phyloP scores from a whole-genome alignment of 1,284 basidiomycete genomes.

The Irpex lacteus region DNA sequence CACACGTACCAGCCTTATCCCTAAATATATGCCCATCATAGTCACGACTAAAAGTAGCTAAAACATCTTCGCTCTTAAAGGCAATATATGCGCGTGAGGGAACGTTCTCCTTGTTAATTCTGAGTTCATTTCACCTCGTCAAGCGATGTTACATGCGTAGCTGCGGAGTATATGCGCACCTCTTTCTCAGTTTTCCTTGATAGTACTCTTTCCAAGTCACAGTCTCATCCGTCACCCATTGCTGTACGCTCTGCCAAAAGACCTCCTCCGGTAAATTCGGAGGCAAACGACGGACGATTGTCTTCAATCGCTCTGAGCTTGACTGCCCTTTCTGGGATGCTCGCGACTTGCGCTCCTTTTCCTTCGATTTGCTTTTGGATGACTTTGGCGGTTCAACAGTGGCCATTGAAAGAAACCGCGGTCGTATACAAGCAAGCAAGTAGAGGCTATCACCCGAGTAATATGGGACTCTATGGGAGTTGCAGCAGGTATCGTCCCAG shows the following conservation, averaged over 20 bases:
- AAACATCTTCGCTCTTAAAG: constrained; percentile 72
- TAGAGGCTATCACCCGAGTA: too few species aligned
- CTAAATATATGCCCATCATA: constrained; percentile 93
- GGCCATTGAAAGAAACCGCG: neutral
- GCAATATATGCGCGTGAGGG: constrained; percentile 91
- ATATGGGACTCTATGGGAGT: too few species aligned
- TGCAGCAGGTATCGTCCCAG: too few species aligned
- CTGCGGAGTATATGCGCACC: constrained; percentile 41
- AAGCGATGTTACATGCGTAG: neutral
- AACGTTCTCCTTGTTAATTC: constrained; percentile 77
- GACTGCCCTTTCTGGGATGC: constrained; percentile 18
- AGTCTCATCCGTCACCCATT: constrained; percentile 81
- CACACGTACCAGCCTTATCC: constrained; percentile 79
- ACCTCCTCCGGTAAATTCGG: constrained; percentile 89
- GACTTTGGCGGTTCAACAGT: constrained; percentile 3
- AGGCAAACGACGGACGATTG: constrained; percentile 85
- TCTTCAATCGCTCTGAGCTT: constrained; percentile 70
- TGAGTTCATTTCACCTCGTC: constrained; percentile 25
- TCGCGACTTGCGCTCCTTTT: constrained; percentile 21
- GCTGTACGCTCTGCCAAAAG: constrained; percentile 89
- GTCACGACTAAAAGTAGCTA: constrained; percentile 77
- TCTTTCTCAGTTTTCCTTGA: constrained; percentile 69
- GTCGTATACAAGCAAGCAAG: too few species aligned
- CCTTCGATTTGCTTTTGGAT: constrained; percentile 8
- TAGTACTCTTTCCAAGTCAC: constrained; percentile 66